Percentiles rank a stretch among this genome's conserved stretches.
These are phyloP conservation scores for Pseudozyma sp. DNA, from an alignment of 1,284 basidiomycete genomes.

Conservation along the genomic window DNA sequence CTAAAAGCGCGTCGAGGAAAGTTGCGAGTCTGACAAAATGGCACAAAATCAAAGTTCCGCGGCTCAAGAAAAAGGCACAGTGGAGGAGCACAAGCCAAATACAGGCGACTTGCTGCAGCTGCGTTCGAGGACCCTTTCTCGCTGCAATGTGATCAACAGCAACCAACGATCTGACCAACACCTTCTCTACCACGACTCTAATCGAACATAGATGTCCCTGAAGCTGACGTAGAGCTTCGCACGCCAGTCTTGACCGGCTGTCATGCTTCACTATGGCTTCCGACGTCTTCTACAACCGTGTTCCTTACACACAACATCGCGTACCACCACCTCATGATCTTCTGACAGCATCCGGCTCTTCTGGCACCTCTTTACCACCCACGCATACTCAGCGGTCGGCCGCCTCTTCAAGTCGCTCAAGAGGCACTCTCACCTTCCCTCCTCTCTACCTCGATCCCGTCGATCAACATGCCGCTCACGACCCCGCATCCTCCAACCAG, in stretches of 20 bases:
- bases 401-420: conserved; percentile 30
- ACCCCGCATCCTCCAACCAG: conserved; percentile 13
- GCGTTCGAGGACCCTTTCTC: too few relatives aligned
- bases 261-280: conserved; percentile 37
- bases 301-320: conserved; percentile 34
- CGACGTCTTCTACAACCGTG: conserved; percentile 46
- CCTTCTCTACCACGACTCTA: too few relatives aligned
- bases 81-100: conserved; percentile 1
- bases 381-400: conserved; percentile 4
- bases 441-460: conserved; percentile 51
- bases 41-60: conserved; percentile 5
- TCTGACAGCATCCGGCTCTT: conserved; percentile 5
- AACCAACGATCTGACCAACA: too few relatives aligned
- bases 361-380: not conserved
- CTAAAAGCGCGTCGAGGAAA: conserved; percentile 20
- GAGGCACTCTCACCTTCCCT: conserved; percentile 44
- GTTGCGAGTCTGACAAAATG: not conserved
- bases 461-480: conserved; percentile 13
- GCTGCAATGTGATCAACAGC: not conserved
- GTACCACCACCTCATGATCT: conserved; percentile 13
- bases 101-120: not conserved
- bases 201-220: too few relatives aligned
- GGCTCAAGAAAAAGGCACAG: conserved; percentile 1
- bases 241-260: too few relatives aligned
- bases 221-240: too few relatives aligned